Evolutionary conservation across 805 yeast genomes (phyloP), one percentile per base, ranked within the genome.

Genomic region (Myxozyma melibiosi): DNA sequence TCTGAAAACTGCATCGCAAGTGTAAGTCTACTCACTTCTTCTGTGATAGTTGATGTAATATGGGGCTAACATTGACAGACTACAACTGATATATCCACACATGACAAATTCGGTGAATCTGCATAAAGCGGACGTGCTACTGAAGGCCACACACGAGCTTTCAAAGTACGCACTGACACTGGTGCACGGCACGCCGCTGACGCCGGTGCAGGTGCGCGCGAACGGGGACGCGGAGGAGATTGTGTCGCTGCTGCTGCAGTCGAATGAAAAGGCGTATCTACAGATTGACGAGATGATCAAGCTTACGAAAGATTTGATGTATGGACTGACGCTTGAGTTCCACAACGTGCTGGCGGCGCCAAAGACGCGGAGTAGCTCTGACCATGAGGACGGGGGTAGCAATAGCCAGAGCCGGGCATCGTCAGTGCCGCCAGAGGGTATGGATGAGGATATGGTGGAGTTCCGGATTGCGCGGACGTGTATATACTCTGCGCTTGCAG

Each of bases 401-500:
- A 35, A 20, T 13, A n/a, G 8, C 39, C 6, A 35, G 39, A 35
- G 39, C 39, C 6, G 39, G 7, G 45, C 8, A 9, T 20, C 22
- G 40, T 4, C 34, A 28, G 11, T 14, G 4, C 18, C n/a, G 33
- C 3, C 37, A 14, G 14, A 9, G 5, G 13, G 25, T 8, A 30
- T 25, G 5, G 37, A 33, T 16, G 2, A 5, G 25, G 47, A 18
- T 22, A 38, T 18, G 42, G 33, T 53, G n/a, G 62, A 53, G 16
- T 52, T 37, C 42, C 35, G 66, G 14, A 46, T 52, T 27, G 20
- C 41, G 35, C 41, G 63, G 48, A 76, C 81, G 39, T 85, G 88
- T 64, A 81, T 89, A 22, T 89, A 87, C 63, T 77, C 85, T 43
- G 82, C 95, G 0, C 73, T 87, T 27, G 82, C 78, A 1, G 82